Evolutionary conservation across 371 early-diverging fungal species (phyloP).

Genomic region (Nematocida displodere): DNA sequence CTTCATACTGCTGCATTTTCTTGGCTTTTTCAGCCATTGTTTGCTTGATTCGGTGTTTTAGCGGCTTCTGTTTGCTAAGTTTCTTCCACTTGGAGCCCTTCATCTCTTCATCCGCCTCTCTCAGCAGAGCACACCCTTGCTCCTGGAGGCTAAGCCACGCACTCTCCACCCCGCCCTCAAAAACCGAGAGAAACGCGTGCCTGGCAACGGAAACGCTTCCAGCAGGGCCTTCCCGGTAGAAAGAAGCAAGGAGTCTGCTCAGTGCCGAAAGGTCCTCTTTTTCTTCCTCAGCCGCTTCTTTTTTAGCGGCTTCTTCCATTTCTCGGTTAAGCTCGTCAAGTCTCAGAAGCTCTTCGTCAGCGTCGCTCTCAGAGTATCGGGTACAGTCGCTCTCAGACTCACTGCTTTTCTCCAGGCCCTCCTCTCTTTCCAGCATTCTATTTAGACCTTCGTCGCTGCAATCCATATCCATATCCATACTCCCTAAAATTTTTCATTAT

Average conservation of each 20-base stretch:
- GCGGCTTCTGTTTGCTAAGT: constrained; percentile 46
- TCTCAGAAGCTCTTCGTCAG: constrained; percentile 26
- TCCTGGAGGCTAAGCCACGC: constrained; percentile 1
- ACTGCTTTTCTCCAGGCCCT: background rate
- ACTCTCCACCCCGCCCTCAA: background rate
- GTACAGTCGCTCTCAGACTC: background rate
- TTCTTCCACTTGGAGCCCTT: constrained; percentile 8
- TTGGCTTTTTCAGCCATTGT: constrained; percentile 28
- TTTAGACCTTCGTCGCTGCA: too few relatives aligned
- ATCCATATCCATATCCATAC: background rate
- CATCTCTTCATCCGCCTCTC: constrained; percentile 25
- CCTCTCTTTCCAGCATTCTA: too few relatives aligned
- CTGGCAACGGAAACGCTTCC: background rate
- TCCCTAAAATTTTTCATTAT: background rate
- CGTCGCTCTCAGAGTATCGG: background rate
- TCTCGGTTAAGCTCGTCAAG: constrained; percentile 17
- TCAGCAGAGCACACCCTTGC: constrained; percentile 1
- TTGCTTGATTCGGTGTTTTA: constrained; percentile 33
- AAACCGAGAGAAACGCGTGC: constrained; percentile 2
- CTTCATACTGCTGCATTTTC: constrained; percentile 18
- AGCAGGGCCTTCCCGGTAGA: constrained; percentile 29
- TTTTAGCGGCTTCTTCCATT: background rate
- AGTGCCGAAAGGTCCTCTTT: background rate
- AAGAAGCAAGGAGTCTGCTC: constrained; percentile 9
- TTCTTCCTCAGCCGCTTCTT: constrained; percentile 1